These are phyloP conservation scores for Davidsoniella virescens DNA, from an alignment of 2,329 filamentous ascomycete species.

Conservation along the genomic window DNA sequence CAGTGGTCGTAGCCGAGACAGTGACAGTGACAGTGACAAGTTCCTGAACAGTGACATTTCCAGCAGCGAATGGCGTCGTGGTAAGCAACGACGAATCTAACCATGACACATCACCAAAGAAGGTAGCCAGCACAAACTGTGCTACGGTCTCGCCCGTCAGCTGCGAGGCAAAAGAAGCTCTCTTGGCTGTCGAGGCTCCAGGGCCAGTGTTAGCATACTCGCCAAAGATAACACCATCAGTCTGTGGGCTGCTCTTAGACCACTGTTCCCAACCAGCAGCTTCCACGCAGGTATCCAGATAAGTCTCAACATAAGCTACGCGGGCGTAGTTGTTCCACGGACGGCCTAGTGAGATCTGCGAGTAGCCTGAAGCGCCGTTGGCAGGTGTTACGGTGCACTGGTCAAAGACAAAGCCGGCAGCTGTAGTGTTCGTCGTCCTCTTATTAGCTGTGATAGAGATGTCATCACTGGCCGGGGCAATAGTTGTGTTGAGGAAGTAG, in stretches of 20 bases:
- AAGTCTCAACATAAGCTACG: constrained; percentile 32
- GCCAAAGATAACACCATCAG: constrained; percentile 35
- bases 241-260: constrained; percentile 31
- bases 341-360: constrained; percentile 23
- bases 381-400: constrained; percentile 16
- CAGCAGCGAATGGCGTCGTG: constrained; percentile 1
- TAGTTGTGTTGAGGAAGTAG: constrained; percentile 26
- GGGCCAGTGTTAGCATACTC: constrained; percentile 44
- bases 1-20: not conserved
- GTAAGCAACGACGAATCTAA: constrained; percentile 1
- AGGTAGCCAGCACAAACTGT: constrained; percentile 2
- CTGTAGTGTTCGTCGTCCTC: constrained; percentile 22
- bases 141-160: constrained; percentile 15
- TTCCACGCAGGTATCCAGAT: constrained; percentile 40
- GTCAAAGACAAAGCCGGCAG: constrained; percentile 21
- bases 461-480: constrained; percentile 19
- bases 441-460: constrained; percentile 22
- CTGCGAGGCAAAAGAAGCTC: constrained; percentile 28
- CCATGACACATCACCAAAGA: constrained; percentile 4
- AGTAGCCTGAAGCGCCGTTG: constrained; percentile 23
- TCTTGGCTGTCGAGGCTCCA: constrained; percentile 32
- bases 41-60: not conserved
- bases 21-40: constrained; percentile 2
- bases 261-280: constrained; percentile 41
- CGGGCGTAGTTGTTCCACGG: constrained; percentile 31